These are phyloP conservation scores for Cystofilobasidium macerans DNA, from an alignment of 768 basidiomycete species.

Conservation along the genomic window DNA sequence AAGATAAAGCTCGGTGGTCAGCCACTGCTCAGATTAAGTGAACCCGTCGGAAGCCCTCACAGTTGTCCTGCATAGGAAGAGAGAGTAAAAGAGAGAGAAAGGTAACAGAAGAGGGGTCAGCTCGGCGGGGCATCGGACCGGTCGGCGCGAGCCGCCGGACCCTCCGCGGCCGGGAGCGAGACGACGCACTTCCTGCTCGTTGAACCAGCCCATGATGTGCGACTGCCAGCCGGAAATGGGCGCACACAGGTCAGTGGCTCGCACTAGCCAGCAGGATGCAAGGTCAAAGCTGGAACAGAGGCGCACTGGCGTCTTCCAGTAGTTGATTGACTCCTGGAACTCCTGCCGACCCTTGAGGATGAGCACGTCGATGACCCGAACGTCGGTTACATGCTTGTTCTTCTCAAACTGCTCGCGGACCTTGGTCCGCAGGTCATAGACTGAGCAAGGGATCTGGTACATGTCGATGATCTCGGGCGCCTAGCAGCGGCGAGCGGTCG, in stretches of 20 bases:
- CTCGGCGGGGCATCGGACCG: neutral
- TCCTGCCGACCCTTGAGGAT: slow-evolving; percentile 74
- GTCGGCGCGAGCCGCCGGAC: neutral
- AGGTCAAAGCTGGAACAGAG: neutral
- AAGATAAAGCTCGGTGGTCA: neutral
- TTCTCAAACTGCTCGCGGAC: slow-evolving; percentile 79
- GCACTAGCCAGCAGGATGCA: neutral
- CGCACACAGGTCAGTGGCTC: neutral
- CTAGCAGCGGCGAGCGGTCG: slow-evolving; percentile 40
- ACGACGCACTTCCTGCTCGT: neutral
- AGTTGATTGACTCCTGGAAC: slow-evolving; percentile 47
- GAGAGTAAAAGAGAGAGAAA: too few species aligned
- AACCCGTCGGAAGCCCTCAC: neutral
- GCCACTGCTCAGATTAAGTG: neutral
- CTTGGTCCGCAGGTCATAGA: slow-evolving; percentile 62
- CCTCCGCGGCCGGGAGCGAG: neutral
- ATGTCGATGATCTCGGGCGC: slow-evolving; percentile 80
- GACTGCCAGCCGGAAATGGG: neutral
- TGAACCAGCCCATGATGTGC: slow-evolving; percentile 12
- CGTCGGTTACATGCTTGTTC: slow-evolving; percentile 70
- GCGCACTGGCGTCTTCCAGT: slow-evolving; percentile 17
- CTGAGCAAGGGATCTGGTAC: slow-evolving; percentile 71
- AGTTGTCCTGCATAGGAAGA: too few species aligned
- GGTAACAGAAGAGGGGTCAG: neutral
- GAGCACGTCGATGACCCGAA: slow-evolving; percentile 71